Conservation (phyloP, 106 monocot species). For the Agapanthus africanus region DNA sequence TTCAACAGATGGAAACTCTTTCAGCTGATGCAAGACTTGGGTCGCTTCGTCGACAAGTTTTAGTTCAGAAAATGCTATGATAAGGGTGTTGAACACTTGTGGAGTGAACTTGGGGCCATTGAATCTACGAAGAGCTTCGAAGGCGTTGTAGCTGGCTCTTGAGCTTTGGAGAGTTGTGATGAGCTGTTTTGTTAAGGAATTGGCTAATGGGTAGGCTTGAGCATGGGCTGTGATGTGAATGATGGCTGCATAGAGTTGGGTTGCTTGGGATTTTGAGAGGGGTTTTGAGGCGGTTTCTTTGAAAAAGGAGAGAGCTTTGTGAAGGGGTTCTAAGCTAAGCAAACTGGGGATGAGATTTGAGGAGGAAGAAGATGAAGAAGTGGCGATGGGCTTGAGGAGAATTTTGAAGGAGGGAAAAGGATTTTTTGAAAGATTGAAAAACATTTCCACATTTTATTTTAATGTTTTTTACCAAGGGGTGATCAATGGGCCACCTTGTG, state of each 20-base stretch:
- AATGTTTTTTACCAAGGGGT: no score
- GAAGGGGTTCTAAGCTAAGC: neutral
- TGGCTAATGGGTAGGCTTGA: neutral
- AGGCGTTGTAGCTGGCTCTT: no score
- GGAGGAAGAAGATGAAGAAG: neutral
- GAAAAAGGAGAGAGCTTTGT: constrained; percentile 3
- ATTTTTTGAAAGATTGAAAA: no score
- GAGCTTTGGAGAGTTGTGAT: neutral
- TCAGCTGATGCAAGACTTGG: constrained; percentile 5
- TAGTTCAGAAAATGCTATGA: neutral
- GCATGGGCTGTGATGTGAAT: constrained; percentile 6
- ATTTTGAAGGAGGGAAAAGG: neutral
- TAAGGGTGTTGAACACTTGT: neutral
- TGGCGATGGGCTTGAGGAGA: neutral
- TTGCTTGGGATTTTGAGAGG: neutral
- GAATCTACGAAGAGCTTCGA: neutral
- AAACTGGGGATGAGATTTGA: neutral
- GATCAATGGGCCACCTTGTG: no score
- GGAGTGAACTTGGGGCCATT: neutral
- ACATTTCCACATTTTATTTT: no score
- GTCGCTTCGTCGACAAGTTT: constrained; percentile 1
- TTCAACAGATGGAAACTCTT: constrained; percentile 13
- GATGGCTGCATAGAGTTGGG: constrained; percentile 2
- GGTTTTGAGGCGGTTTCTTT: neutral
- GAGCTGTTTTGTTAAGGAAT: constrained; percentile 6